Conservation (phyloP, 306 rosid genomes). For the Acacia confusa region DNA sequence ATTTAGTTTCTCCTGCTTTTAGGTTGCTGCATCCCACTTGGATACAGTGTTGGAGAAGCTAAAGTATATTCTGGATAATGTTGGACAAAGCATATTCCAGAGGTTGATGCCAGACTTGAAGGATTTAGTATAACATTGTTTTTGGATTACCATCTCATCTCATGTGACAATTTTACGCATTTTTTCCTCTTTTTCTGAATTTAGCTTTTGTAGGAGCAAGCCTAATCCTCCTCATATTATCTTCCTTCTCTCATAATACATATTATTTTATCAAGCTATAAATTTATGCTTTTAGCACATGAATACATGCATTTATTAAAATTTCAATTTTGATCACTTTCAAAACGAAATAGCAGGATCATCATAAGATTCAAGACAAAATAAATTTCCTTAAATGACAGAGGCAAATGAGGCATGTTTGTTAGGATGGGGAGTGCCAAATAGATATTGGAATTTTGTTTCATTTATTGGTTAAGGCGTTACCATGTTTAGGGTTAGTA, state of each 20-base stretch:
- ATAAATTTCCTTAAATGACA: not conserved
- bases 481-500: not conserved
- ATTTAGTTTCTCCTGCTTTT: conserved; percentile 32
- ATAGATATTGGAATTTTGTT: not conserved
- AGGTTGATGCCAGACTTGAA: conserved; percentile 58
- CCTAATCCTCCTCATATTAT: not conserved
- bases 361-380: conserved; percentile 1
- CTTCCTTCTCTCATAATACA: not conserved
- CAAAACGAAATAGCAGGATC: conserved; percentile 1
- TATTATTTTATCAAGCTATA: not conserved
- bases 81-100: conserved; percentile 79
- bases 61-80: conserved; percentile 83
- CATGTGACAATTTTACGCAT: not conserved
- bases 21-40: conserved; percentile 99
- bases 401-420: not conserved
- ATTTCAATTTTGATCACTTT: not conserved
- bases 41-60: conserved; percentile 98
- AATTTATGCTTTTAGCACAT: not conserved
- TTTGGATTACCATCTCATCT: conserved; percentile 18
- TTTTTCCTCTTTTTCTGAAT: not conserved
- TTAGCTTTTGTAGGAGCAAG: not conserved
- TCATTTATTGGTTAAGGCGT: not conserved
- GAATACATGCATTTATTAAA: not conserved
- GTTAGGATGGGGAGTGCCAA: not conserved
- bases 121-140: conserved; percentile 27